Base-by-base conservation (phyloP, 169 alveolate genomes). In the Plasmodium fragile region DNA sequence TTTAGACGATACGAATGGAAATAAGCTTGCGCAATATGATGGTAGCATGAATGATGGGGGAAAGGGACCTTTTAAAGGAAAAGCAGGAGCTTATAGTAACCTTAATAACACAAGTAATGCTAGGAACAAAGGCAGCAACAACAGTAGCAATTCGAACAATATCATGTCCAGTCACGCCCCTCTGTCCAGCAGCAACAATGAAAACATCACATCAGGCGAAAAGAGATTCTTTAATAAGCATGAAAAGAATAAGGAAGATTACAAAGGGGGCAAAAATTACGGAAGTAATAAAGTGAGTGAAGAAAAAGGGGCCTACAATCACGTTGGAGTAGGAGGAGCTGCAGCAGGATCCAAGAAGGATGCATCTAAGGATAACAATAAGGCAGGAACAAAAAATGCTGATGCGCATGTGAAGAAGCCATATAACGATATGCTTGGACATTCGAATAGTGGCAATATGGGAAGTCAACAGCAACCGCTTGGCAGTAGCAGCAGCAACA, bases 221-320 rank as follows among this genome's bases (percentile, higher is more conserved):
- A 81, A 81, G 36, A 36, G 89, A 18, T 18, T 25, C 22, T 81
- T 7, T 81, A 81, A 81, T 10, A 69, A 83, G 52, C 30, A 70
- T 70, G 92, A 82, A 13, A 82, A 82, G 8, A 25, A 41, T 52
- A 87, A 87, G 55, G 93, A 87, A 3, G 89, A 87, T 28, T 78
- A 55, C 34, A 87, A 78, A 78, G 49, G 25, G 22, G 55, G 25
- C 34, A 53, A 84, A 41, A 59, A 43, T 49, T 78, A 59, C 49
- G 73, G n/a, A 22, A 87, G 39, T 69, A 87, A 59, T 25, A 87
- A 87, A 55, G 45, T 32, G 41, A n/a, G 16, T 78, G 93, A 78
- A 4, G 93, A 87, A 4, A 87, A 87, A 18, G 81, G 30, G 13
- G 13, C 4, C 34, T 34, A 39, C 43, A 73, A 32, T 73, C 36